phyloP scores from a whole-genome alignment of 2,329 filamentous ascomycete genomes.

The Epichloe baconii region DNA sequence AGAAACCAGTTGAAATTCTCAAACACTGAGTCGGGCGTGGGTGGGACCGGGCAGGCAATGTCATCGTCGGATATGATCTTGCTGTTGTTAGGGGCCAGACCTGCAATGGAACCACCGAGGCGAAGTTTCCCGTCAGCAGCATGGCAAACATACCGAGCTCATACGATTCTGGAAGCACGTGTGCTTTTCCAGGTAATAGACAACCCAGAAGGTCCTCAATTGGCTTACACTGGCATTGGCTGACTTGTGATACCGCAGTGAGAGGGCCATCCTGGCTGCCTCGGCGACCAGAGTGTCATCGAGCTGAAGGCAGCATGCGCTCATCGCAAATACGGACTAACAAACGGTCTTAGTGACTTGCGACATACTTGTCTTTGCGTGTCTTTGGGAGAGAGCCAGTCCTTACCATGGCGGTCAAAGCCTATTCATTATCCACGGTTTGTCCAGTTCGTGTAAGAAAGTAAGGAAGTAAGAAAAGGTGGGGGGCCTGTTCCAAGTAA shows the following conservation, averaged over 20 bases:
- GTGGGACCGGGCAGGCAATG: constrained; percentile 22
- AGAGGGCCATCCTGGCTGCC: constrained; percentile 21
- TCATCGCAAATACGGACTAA: constrained; percentile 24
- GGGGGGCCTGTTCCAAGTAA: no score
- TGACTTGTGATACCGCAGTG: constrained; percentile 17
- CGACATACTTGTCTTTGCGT: no score
- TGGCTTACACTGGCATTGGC: constrained; percentile 6
- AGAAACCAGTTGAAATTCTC: constrained; percentile 23
- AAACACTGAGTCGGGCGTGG: constrained; percentile 18
- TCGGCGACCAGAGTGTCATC: constrained; percentile 19
- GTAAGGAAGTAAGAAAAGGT: no score
- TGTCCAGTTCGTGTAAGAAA: no score
- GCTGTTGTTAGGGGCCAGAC: neutral
- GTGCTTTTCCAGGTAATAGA: constrained; percentile 26
- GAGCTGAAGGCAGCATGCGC: constrained; percentile 20
- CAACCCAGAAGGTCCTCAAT: constrained; percentile 24
- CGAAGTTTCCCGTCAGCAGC: neutral
- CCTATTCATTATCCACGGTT: neutral
- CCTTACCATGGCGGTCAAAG: constrained; percentile 6
- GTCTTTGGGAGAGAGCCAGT: neutral
- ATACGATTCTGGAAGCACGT: constrained; percentile 17
- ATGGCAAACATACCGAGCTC: constrained; percentile 17
- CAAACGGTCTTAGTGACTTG: neutral
- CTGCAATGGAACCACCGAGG: neutral
- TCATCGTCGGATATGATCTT: constrained; percentile 24